These are phyloP conservation scores for Gossypium longicalyx DNA, from an alignment of 345 rosid genomes.

Conservation along the genomic window DNA sequence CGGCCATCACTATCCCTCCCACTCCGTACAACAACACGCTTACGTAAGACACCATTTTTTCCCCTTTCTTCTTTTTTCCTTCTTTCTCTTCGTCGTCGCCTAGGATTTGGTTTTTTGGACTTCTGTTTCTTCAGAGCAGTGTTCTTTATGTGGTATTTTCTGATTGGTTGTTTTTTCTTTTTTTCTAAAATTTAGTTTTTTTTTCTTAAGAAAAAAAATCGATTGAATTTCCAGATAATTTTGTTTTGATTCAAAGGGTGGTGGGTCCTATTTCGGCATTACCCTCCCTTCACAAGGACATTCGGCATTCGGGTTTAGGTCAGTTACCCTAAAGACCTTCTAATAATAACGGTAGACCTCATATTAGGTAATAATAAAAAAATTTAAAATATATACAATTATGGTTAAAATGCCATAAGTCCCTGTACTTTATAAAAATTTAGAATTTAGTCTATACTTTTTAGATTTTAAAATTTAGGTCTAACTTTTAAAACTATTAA, in stretches of 20 bases:
- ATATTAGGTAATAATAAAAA: too few species aligned
- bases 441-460: too few species aligned
- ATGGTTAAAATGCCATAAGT: too few species aligned
- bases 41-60: slow-evolving; percentile 68
- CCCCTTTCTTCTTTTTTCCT: too few species aligned
- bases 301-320: neutral
- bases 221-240: neutral
- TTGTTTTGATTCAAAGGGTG: neutral
- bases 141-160: neutral
- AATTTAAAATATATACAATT: too few species aligned
- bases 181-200: neutral
- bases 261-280: neutral
- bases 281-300: neutral
- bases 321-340: neutral
- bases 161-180: neutral
- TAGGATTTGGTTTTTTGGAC: neutral
- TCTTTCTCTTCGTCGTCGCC: neutral
- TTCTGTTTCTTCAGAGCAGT: neutral
- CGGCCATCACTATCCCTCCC: slow-evolving; percentile 82
- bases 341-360: neutral
- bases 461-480: too few species aligned
- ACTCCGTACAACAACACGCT: slow-evolving; percentile 76
- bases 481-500: too few species aligned
- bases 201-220: neutral
- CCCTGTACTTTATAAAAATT: too few species aligned